Evolutionary conservation across 2,329 filamentous ascomycete genomes (phyloP).

Genomic region (Byssochlamys sp.): DNA sequence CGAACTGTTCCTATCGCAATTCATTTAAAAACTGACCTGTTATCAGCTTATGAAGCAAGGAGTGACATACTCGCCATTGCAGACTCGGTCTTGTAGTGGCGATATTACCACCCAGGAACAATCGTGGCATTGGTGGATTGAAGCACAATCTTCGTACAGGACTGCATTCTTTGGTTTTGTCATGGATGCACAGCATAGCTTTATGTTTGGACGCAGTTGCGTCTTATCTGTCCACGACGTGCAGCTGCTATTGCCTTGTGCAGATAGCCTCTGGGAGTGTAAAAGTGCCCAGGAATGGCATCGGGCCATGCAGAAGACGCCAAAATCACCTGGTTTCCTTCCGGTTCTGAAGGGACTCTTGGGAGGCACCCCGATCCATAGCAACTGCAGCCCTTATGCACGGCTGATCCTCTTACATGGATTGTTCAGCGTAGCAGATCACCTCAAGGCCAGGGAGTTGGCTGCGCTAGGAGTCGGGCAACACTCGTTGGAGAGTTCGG

Average conservation of each 20-base stretch:
- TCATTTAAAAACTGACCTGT: neutral
- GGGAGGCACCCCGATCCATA: conserved; percentile 12
- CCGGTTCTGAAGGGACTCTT: conserved; percentile 14
- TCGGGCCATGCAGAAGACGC: conserved; percentile 8
- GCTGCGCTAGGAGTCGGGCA: conserved; percentile 13
- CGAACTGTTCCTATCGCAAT: neutral
- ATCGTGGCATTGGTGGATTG: conserved; percentile 17
- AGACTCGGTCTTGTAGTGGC: neutral
- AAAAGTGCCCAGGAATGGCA: conserved; percentile 13
- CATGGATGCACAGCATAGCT: conserved; percentile 22
- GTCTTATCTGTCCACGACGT: conserved; percentile 18
- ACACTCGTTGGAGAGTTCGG: conserved; percentile 2
- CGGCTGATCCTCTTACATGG: conserved; percentile 18
- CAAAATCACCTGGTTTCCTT: conserved; percentile 14
- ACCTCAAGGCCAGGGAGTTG: conserved; percentile 15
- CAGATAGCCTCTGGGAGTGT: conserved; percentile 17
- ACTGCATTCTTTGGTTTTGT: conserved; percentile 21
- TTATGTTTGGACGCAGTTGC: conserved; percentile 19
- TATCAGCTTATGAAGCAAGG: conserved; percentile 15
- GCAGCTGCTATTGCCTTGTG: conserved; percentile 16
- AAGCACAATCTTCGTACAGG: conserved; percentile 15
- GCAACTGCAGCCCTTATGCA: conserved; percentile 14
- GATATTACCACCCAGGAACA: conserved; percentile 6
- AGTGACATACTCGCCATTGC: conserved; percentile 9
- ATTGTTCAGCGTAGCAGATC: conserved; percentile 17